These are phyloP conservation scores for Pseudevernia furfuracea DNA, from an alignment of 495 filamentous ascomycete species.

Conservation along the genomic window DNA sequence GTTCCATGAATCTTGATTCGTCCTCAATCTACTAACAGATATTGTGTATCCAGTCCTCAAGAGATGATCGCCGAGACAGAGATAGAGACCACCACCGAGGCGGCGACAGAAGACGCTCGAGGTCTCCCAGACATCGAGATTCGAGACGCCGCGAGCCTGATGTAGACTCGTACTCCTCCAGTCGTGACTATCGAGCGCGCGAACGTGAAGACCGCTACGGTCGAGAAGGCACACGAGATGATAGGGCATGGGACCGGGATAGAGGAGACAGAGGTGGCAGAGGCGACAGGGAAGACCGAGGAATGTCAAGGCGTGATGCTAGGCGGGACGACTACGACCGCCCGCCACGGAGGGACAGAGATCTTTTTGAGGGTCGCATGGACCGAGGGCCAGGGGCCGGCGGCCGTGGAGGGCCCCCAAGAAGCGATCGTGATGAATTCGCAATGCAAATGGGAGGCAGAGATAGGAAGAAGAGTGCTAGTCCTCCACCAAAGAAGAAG, in stretches of 20 bases:
- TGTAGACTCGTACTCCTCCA: constrained; percentile 81
- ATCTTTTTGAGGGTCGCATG: constrained; percentile 57
- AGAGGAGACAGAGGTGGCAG: constrained; percentile 43
- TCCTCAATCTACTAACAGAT: background rate
- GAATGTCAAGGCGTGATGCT: constrained; percentile 39
- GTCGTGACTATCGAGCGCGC: constrained; percentile 79
- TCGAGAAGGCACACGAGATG: constrained; percentile 49
- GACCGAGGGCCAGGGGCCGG: constrained; percentile 50
- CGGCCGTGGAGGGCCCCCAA: constrained; percentile 35
- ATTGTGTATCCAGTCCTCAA: constrained; percentile 31
- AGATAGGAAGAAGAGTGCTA: constrained; percentile 68
- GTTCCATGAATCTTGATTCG: constrained; percentile 25
- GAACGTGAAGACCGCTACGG: constrained; percentile 86
- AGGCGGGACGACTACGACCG: constrained; percentile 58
- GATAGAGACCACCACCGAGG: constrained; percentile 42
- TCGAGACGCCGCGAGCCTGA: constrained; percentile 56
- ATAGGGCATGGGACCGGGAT: constrained; percentile 67
- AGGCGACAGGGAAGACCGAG: constrained; percentile 31
- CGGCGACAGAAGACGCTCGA: constrained; percentile 60
- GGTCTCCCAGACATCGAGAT: constrained; percentile 53
- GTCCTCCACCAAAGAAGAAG: constrained; percentile 77
- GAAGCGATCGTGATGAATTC: constrained; percentile 41
- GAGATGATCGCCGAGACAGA: constrained; percentile 43
- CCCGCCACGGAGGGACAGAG: constrained; percentile 51
- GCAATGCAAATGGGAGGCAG: constrained; percentile 43